Evolutionary conservation across 257 asterid genomes (phyloP).

Genomic region (Parsonsia alboflavescens): DNA sequence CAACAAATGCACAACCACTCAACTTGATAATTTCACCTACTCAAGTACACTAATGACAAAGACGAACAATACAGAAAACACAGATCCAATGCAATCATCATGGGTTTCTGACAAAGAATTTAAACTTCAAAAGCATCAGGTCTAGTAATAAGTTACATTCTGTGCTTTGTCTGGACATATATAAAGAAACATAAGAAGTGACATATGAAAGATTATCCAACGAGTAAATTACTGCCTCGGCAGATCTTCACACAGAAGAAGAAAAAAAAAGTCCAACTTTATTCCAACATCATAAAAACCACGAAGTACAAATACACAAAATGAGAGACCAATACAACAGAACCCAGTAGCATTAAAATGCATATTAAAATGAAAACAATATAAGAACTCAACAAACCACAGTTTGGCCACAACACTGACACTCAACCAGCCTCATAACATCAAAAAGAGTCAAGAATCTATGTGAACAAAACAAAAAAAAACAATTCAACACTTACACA

Average conservation of each 20-base stretch:
- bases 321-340: not conserved
- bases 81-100: conserved; percentile 6
- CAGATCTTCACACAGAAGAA: conserved; percentile 33
- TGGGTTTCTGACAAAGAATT: not conserved
- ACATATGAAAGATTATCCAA: not conserved
- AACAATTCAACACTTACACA: not conserved
- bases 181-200: not conserved
- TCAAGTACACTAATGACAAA: not conserved
- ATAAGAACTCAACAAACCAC: not conserved
- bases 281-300: conserved; percentile 16
- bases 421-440: not conserved
- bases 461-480: conserved; percentile 18
- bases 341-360: not conserved
- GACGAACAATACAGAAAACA: not conserved
- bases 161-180: not conserved
- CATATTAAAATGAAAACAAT: not conserved
- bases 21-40: not conserved
- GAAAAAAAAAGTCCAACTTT: conserved; percentile 1
- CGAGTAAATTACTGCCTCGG: not conserved
- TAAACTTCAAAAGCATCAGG: not conserved
- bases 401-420: conserved; percentile 9
- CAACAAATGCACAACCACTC: conserved; percentile 20
- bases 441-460: not conserved
- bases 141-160: not conserved
- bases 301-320: not conserved